Evolutionary conservation across 2,329 filamentous ascomycete genomes (phyloP).

Genomic region (Incumbomyces lentus): DNA sequence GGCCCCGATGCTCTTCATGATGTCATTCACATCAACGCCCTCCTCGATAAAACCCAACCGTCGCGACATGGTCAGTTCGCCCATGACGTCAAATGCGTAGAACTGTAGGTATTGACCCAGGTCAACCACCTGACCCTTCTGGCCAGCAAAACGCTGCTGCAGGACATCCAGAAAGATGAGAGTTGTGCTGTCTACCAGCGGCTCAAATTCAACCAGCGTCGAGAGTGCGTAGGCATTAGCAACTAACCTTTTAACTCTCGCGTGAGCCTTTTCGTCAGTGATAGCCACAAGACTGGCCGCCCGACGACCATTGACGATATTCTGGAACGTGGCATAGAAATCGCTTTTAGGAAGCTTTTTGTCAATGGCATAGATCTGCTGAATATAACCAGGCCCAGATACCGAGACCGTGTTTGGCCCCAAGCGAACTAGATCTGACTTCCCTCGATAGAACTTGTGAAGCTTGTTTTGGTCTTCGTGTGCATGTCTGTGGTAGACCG

Average conservation of each 20-base stretch:
- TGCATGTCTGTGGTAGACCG: constrained; percentile 19
- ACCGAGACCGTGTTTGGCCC: constrained; percentile 26
- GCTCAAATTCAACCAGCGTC: constrained; percentile 31
- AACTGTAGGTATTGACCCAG: constrained; percentile 27
- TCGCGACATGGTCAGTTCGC: constrained; percentile 27
- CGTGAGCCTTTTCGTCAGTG: constrained; percentile 33
- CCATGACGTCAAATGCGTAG: constrained; percentile 30
- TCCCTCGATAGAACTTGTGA: constrained; percentile 19
- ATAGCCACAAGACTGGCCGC: constrained; percentile 29
- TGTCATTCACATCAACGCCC: constrained; percentile 25
- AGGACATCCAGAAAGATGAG: constrained; percentile 21
- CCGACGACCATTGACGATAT: constrained; percentile 22
- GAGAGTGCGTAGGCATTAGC: constrained; percentile 33
- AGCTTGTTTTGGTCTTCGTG: constrained; percentile 19
- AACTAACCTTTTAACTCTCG: constrained; percentile 30
- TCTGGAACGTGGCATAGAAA: constrained; percentile 25
- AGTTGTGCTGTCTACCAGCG: constrained; percentile 28
- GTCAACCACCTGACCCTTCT: constrained; percentile 19
- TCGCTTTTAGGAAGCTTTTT: constrained; percentile 18
- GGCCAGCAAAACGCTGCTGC: constrained; percentile 18
- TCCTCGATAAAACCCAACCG: constrained; percentile 27
- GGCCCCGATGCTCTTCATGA: constrained; percentile 24
- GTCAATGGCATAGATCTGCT: constrained; percentile 20
- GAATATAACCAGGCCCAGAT: constrained; percentile 11
- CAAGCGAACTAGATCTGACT: constrained; percentile 22